Evolutionary conservation across 2,329 filamentous ascomycete species (phyloP).

Genomic region (Apiospora marii): DNA sequence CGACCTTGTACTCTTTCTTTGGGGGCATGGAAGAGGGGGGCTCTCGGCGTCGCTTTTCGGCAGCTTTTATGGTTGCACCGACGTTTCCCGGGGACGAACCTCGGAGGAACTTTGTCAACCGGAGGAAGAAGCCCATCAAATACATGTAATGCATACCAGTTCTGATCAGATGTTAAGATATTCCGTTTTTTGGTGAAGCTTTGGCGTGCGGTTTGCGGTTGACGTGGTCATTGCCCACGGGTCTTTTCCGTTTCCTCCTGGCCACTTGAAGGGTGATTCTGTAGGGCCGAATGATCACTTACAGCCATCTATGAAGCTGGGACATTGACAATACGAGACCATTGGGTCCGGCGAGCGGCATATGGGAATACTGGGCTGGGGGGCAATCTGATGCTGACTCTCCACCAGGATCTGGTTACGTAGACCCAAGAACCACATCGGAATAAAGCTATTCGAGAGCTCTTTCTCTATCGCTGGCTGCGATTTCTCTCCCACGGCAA

Average conservation of each 20-base stretch:
- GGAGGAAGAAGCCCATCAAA: neutral
- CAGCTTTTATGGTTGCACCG: neutral
- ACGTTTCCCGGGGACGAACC: neutral
- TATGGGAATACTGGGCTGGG: too few species aligned
- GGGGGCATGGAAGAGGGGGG: constrained; percentile 5
- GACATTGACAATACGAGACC: too few species aligned
- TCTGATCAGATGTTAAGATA: constrained; percentile 22
- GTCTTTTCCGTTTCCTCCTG: neutral
- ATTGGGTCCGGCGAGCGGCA: too few species aligned
- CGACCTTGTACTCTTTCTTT: constrained; percentile 16
- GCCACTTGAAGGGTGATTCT: neutral
- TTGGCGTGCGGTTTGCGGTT: neutral
- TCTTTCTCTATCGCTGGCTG: too few species aligned
- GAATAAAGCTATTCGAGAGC: too few species aligned
- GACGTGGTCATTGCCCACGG: too few species aligned
- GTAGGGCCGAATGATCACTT: neutral
- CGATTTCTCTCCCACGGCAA: too few species aligned
- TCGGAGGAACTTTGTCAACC: neutral
- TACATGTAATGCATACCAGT: constrained; percentile 22
- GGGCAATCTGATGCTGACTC: too few species aligned
- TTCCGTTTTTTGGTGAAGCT: constrained; percentile 6
- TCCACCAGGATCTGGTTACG: too few species aligned
- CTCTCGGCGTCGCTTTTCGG: constrained; percentile 9
- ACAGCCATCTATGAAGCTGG: too few species aligned
- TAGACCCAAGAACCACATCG: too few species aligned